A percentile compares a stretch with the other conserved stretches of the same genome.
phyloP scores from a whole-genome alignment of 31 red algal genomes.

The Bonnemaisonia californica region DNA sequence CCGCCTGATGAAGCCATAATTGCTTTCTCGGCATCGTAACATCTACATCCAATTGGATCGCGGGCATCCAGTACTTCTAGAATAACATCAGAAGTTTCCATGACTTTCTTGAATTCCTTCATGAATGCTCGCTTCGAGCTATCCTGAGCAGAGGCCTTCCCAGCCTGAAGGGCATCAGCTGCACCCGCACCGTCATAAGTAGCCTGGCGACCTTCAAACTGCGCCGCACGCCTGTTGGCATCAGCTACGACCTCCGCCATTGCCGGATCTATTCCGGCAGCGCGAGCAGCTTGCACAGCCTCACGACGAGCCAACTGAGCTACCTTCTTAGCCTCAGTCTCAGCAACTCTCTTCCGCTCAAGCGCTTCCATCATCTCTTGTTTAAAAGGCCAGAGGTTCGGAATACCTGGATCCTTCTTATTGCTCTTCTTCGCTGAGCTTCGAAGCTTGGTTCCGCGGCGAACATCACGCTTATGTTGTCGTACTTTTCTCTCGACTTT shows the following conservation, averaged over 20 bases:
- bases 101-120: conserved; percentile 85
- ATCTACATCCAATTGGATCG: conserved; percentile 90
- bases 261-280: conserved; percentile 53
- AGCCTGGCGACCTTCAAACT: conserved; percentile 46
- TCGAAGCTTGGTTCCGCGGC: conserved; percentile 59
- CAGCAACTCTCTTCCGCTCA: conserved; percentile 49
- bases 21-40: conserved; percentile 73
- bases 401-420: conserved; percentile 82
- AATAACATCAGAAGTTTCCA: conserved; percentile 87
- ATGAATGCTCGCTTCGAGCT: conserved; percentile 70
- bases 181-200: not conserved
- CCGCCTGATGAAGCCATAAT: conserved; percentile 73
- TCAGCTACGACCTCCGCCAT: conserved; percentile 59
- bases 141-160: conserved; percentile 17
- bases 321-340: conserved; percentile 54
- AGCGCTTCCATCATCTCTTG: conserved; percentile 80
- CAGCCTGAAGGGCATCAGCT: not conserved
- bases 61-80: conserved; percentile 95
- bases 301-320: conserved; percentile 28
- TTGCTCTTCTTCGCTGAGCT: conserved; percentile 31
- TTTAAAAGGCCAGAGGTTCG: conserved; percentile 90
- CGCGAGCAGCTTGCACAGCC: conserved; percentile 35
- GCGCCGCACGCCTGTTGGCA: conserved; percentile 39
- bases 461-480: conserved; percentile 70
- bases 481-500: conserved; percentile 97